Conservation (phyloP, 2,329 filamentous ascomycete genomes). For the Reticulascus tulasneorum region DNA sequence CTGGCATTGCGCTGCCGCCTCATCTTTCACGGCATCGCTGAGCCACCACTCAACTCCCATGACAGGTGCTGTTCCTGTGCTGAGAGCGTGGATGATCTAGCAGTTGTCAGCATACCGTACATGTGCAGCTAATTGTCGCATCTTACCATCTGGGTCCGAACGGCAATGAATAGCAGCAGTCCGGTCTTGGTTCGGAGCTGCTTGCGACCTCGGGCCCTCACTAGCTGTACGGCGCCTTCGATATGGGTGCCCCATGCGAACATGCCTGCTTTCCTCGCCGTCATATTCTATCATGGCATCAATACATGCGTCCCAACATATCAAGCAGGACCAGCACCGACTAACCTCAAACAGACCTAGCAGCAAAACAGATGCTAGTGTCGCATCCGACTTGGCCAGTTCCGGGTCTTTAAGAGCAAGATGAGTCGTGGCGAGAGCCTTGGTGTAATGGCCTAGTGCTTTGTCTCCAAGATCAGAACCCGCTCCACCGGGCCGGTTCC, state of each 20-base stretch:
- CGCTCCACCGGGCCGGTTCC: constrained; percentile 41
- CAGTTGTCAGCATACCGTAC: not conserved
- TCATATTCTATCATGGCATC: constrained; percentile 28
- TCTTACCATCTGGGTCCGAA: constrained; percentile 60
- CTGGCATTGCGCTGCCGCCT: constrained; percentile 43
- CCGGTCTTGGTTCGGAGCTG: constrained; percentile 52
- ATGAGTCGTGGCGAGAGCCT: constrained; percentile 50
- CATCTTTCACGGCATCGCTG: constrained; percentile 45
- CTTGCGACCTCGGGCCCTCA: constrained; percentile 52
- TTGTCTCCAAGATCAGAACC: constrained; percentile 28
- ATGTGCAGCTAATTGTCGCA: no score
- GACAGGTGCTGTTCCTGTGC: constrained; percentile 45
- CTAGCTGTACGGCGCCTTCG: constrained; percentile 60
- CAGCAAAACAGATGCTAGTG: constrained; percentile 55
- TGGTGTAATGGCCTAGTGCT: constrained; percentile 50
- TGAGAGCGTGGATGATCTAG: constrained; percentile 56
- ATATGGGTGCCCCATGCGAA: constrained; percentile 59
- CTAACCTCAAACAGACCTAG: constrained; percentile 61
- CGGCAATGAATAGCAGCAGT: constrained; percentile 53
- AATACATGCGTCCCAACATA: no score
- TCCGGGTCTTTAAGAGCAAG: constrained; percentile 47
- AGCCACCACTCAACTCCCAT: constrained; percentile 60
- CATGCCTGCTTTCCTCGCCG: constrained; percentile 15
- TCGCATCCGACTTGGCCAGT: constrained; percentile 49
- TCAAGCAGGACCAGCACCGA: constrained; percentile 27